phyloP scores from a whole-genome alignment of 129 eudicot genomes.

The Chrysanthemum seticuspe region DNA sequence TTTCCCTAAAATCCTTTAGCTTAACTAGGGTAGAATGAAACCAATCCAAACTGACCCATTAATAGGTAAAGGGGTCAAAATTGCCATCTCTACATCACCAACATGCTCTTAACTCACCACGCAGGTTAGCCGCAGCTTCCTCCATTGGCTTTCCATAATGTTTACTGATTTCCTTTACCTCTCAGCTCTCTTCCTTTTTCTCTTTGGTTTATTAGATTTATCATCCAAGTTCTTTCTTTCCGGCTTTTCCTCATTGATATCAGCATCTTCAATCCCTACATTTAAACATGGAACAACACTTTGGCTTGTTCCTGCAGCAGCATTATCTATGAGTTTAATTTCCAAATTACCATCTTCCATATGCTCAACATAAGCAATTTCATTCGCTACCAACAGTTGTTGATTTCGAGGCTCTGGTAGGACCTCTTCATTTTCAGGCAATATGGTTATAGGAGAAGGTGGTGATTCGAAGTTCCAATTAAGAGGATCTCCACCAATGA shows the following conservation, averaged over 20 bases:
- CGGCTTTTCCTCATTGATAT: background rate
- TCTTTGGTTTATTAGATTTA: background rate
- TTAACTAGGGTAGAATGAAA: no score
- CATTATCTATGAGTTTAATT: background rate
- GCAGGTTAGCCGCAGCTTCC: conserved; percentile 13
- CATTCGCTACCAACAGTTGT: no score
- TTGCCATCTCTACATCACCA: background rate
- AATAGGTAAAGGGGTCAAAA: no score
- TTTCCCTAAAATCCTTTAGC: no score
- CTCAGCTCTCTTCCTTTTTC: conserved; percentile 6
- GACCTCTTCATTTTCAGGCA: no score
- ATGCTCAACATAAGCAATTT: no score
- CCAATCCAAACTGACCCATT: background rate
- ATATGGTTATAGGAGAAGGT: no score
- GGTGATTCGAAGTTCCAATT: background rate
- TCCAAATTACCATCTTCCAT: background rate
- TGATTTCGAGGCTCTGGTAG: background rate
- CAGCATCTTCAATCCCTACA: conserved; percentile 5
- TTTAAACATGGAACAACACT: background rate
- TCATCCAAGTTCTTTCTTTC: background rate
- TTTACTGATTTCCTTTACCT: background rate
- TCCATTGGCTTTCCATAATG: background rate
- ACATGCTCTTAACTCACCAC: background rate
- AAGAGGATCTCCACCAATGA: background rate
- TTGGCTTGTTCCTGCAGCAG: conserved; percentile 9